Percentiles rank a stretch among this genome's conserved stretches.
These are phyloP conservation scores for Polyporus arcularius DNA, from an alignment of 768 basidiomycete species.

Conservation along the genomic window DNA sequence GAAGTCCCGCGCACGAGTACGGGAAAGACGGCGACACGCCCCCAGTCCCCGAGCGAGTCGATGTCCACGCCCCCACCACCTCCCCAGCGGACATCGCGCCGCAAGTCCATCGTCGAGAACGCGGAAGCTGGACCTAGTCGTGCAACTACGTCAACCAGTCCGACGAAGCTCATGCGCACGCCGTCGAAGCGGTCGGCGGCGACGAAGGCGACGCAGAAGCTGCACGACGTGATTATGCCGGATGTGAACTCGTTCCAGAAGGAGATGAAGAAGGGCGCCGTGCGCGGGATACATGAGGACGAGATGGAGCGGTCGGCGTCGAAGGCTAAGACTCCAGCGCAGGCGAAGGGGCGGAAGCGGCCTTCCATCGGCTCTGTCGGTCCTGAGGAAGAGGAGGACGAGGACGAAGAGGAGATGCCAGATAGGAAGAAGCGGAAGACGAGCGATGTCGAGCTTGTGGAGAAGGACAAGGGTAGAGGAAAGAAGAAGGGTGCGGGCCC, in stretches of 20 bases:
- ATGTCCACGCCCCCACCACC: constrained; percentile 10
- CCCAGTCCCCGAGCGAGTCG: constrained; percentile 5
- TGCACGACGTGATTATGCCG: constrained; percentile 67
- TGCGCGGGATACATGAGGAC: constrained; percentile 29
- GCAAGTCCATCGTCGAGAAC: not conserved
- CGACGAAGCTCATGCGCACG: constrained; percentile 20
- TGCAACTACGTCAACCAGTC: constrained; percentile 11
- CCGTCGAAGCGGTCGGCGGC: constrained; percentile 50
- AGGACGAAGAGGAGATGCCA: constrained; percentile 23
- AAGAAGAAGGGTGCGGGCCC: constrained; percentile 6
- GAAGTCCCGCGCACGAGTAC: not conserved
- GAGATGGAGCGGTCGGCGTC: not conserved
- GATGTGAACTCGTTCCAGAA: constrained; percentile 71
- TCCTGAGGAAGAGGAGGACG: constrained; percentile 16
- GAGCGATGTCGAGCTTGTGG: constrained; percentile 20
- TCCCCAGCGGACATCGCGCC: not conserved
- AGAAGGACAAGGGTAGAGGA: constrained; percentile 6
- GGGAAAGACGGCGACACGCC: constrained; percentile 12
- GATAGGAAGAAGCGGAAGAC: constrained; percentile 27
- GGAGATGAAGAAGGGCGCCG: constrained; percentile 51
- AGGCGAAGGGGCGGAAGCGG: constrained; percentile 30
- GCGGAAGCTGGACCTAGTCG: constrained; percentile 24
- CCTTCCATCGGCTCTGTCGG: constrained; percentile 14
- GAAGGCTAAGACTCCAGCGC: constrained; percentile 24
- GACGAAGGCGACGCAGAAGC: constrained; percentile 47